Evolutionary conservation across 2,329 filamentous ascomycete species (phyloP), one percentile per base, ranked within the genome.

Genomic region (Aspergillus tubingensis): DNA sequence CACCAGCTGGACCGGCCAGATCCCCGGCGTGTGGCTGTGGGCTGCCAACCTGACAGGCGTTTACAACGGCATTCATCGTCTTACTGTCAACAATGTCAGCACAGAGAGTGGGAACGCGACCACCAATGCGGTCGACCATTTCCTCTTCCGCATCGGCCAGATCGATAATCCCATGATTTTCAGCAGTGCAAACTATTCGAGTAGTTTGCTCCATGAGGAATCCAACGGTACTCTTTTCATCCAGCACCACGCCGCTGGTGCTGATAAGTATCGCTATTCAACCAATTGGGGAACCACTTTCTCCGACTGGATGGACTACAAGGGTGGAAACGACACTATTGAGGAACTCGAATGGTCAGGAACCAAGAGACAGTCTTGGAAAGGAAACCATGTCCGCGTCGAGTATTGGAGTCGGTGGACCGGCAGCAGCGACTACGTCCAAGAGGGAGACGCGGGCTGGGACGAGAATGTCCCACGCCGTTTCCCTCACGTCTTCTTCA

Each of bases 401-500:
- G 85, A 88, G 66, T 89, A 88, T 70, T 89, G 82, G 81, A 86
- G 80, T 67, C 77, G 79, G 54, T 73, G 83, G 55, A 79, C 83
- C n/a, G 85, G 85, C 4, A 87, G 85, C 62, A 85, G 83, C 66
- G 79, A 81, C 61, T 84, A 87, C 65, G 72, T 85, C 11, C 84
- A 88, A 67, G 82, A 88, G 65, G 82, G 81, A 41, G 86, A 88
- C 71, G 65, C 81, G 15, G 75, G 72, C 21, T 75, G 75, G 49
- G 73, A 76, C 27, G 71, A 72, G 44, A 66, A 69, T 2, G 69
- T 74, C 5, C 73, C 79, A 5, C 78, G 86, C 48, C 79, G 83
- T 23, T 86, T 85, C 68, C 86, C 87, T 3, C 85, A 88, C 69
- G 71, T 88, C 13, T 86, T 84, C 67, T 80, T 85, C 43, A 84